These are phyloP conservation scores for Apiospora saccharicola DNA, from an alignment of 2,329 filamentous ascomycete genomes.

Conservation along the genomic window DNA sequence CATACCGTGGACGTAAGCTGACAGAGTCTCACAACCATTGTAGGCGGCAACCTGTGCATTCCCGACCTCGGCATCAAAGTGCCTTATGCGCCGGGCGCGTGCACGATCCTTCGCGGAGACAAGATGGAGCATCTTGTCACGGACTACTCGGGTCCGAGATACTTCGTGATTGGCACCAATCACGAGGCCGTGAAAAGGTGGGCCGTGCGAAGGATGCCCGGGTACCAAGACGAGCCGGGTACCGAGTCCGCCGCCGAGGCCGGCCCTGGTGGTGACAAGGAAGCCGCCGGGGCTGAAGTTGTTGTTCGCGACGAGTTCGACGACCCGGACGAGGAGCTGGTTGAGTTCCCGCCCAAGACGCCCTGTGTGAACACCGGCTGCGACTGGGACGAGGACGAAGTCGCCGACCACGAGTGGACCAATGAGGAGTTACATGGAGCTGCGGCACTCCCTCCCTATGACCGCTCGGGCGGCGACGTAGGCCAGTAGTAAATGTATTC, in stretches of 20 bases:
- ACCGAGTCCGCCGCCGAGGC: too few species aligned
- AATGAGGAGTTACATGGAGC: slow-evolving; percentile 24
- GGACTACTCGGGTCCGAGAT: slow-evolving; percentile 29
- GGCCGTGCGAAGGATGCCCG: too few species aligned
- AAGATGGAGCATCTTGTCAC: slow-evolving; percentile 30
- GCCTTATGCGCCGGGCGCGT: slow-evolving; percentile 31
- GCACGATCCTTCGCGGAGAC: slow-evolving; percentile 29
- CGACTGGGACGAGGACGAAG: slow-evolving; percentile 24
- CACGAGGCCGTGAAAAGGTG: slow-evolving; percentile 4
- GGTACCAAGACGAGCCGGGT: too few species aligned
- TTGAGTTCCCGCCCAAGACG: slow-evolving; percentile 6
- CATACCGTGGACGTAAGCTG: neutral
- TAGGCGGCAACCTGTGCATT: neutral
- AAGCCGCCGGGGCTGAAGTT: too few species aligned
- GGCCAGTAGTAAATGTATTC: neutral
- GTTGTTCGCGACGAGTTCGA: too few species aligned
- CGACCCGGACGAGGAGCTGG: neutral
- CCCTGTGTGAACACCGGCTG: slow-evolving; percentile 22
- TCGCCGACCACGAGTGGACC: slow-evolving; percentile 23
- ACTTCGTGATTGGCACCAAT: slow-evolving; percentile 34
- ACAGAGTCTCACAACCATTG: neutral
- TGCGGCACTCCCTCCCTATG: neutral
- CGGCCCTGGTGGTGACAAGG: too few species aligned
- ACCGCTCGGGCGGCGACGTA: neutral
- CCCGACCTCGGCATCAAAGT: slow-evolving; percentile 29